Evolutionary conservation across 129 eudicot genomes (phyloP), one percentile per base, ranked within the genome.

Genomic region (Ambrosia artemisiifolia): DNA sequence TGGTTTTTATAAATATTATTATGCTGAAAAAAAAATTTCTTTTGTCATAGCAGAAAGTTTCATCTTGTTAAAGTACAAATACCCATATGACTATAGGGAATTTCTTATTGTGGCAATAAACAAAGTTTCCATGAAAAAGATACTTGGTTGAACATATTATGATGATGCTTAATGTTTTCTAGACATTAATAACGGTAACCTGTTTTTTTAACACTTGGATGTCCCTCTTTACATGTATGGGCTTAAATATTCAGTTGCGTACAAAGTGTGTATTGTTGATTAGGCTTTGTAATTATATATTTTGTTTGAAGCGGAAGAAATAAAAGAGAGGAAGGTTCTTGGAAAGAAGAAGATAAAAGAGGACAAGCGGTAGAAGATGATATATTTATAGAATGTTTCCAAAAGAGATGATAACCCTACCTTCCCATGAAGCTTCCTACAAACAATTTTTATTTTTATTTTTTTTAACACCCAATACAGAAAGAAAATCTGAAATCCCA

Each of bases 391-490:
- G 62, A 57, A 76, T 56, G 69, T 76, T 67, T 67, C 69, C 75
- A 76, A 46, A 76, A 46, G 24, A 76, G 36, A 57, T 46, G 38
- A 19, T 67, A 57, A 76, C 70, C 60, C 47, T 68, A 57, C 75
- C 70, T 76, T 76, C 80, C 80, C 69, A 76, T 46, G 80, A 76
- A 76, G 63, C 80, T 76, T 76, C 80, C 80, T 76, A 59, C 33
- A 33, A 63, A 59, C 38, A 30, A 35, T 30, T 62, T 43, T 18
- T 48, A 28, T 60, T 59, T 30, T n/a, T 60, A 7, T 24, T 59
- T 30, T n/a, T 60, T 6, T 24, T 48, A 30, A 8, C 5, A 30
- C 1, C 43, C 11, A 60, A 72, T 24, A 60, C 19, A 61, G 1
- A 46, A 30, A 10, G 34, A 50, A 54, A 19, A 18, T 13, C 38